Percentiles rank a stretch among this genome's conserved stretches.
phyloP scores from a whole-genome alignment of 805 yeast genomes.

The Starmerella stigmatis region DNA sequence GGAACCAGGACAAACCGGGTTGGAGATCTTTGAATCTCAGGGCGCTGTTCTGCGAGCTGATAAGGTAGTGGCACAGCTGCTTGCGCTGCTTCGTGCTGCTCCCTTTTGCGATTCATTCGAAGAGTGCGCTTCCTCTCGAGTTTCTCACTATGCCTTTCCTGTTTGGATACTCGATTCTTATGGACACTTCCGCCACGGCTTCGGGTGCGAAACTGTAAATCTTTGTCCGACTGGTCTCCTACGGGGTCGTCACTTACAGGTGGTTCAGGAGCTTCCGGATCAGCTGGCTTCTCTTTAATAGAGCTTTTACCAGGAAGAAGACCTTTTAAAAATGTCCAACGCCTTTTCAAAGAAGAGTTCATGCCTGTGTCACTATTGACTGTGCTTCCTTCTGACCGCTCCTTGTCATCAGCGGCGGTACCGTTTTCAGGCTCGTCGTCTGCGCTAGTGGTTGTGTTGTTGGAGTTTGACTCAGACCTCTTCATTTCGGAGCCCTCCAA shows the following conservation, averaged over 20 bases:
- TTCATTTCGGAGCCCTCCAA: too few species aligned
- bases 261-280: too few species aligned
- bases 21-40: conserved; percentile 28
- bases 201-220: too few species aligned
- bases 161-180: not conserved
- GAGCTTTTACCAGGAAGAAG: not conserved
- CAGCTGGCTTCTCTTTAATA: not conserved
- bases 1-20: conserved; percentile 26
- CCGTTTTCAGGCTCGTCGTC: not conserved
- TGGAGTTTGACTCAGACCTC: too few species aligned
- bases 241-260: too few species aligned
- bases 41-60: conserved; percentile 25
- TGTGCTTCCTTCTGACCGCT: not conserved
- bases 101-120: not conserved
- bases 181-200: not conserved
- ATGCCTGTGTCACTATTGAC: not conserved
- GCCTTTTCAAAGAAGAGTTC: not conserved
- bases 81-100: conserved; percentile 3
- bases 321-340: not conserved
- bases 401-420: not conserved
- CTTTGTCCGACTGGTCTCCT: too few species aligned
- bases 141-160: not conserved
- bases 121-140: not conserved
- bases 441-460: too few species aligned
- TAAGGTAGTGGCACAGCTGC: conserved; percentile 4